Conservation (phyloP, 495 filamentous ascomycete genomes). For the Aspergillus sclerotiicarbonarius region DNA sequence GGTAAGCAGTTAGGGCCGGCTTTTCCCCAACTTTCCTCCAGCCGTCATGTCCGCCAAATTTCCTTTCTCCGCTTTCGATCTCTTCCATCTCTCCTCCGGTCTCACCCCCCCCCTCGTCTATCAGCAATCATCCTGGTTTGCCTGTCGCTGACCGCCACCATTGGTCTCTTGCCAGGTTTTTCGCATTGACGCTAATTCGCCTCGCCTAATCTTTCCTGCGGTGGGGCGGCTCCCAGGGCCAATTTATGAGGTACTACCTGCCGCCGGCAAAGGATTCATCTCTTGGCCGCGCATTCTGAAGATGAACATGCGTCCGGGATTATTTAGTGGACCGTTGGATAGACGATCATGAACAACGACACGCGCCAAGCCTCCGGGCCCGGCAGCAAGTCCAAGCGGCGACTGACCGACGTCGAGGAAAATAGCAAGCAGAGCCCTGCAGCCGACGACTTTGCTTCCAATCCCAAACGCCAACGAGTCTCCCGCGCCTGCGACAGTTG, state of each 20-base stretch:
- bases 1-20: slow-evolving; percentile 19
- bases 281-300: slow-evolving; percentile 23
- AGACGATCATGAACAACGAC: slow-evolving; percentile 44
- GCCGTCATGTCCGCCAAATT: slow-evolving; percentile 11
- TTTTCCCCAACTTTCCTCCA: slow-evolving; percentile 17
- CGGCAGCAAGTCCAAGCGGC: slow-evolving; percentile 35
- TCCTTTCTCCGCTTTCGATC: slow-evolving; percentile 24
- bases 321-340: slow-evolving; percentile 36
- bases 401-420: slow-evolving; percentile 34
- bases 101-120: slow-evolving; percentile 2
- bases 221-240: slow-evolving; percentile 8
- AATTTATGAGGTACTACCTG: slow-evolving; percentile 13
- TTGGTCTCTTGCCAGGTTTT: not conserved
- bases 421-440: slow-evolving; percentile 25
- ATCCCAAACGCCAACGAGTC: slow-evolving; percentile 49
- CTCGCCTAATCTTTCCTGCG: not conserved
- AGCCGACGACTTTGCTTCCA: slow-evolving; percentile 28
- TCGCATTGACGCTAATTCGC: not conserved
- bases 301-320: slow-evolving; percentile 35
- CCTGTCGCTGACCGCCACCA: not conserved
- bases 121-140: not conserved
- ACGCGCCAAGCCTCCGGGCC: slow-evolving; percentile 37
- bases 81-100: not conserved
- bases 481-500: slow-evolving; percentile 69
- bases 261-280: slow-evolving; percentile 39